Evolutionary conservation across 2,329 filamentous ascomycete genomes (phyloP).

Genomic region (Colletotrichum paranaense): DNA sequence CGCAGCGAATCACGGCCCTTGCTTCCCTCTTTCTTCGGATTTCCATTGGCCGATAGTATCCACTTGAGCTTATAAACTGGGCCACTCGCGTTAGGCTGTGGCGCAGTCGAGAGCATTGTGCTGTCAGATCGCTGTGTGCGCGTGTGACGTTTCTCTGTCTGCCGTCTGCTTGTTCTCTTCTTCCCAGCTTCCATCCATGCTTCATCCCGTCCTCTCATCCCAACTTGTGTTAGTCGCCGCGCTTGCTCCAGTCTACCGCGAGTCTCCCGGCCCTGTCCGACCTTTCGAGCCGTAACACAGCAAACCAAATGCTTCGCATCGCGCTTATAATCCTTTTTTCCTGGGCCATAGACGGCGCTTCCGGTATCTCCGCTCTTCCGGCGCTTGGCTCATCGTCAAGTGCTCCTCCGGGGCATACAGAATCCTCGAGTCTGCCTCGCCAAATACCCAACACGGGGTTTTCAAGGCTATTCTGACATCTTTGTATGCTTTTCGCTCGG

Average conservation of each 20-base stretch:
- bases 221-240: neutral
- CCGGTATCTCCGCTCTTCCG: conserved; percentile 3
- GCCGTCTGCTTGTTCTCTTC: neutral
- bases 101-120: conserved; percentile 8
- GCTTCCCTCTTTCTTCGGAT: neutral
- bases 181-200: neutral
- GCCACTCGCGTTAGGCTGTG: neutral
- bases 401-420: neutral
- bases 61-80: conserved; percentile 15
- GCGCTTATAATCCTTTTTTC: neutral
- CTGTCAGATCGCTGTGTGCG: neutral
- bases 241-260: neutral
- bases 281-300: conserved; percentile 17
- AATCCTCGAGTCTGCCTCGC: conserved; percentile 24
- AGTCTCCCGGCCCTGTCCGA: neutral
- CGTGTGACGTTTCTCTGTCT: neutral
- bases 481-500: neutral
- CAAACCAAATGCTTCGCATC: conserved; percentile 19
- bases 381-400: neutral
- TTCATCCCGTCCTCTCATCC: neutral
- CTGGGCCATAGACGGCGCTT: conserved; percentile 1
- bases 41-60: neutral
- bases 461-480: neutral
- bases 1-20: neutral
- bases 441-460: conserved; percentile 10